Conservation (phyloP, 352 stramenopile species). For the Globisporangium lucens region DNA sequence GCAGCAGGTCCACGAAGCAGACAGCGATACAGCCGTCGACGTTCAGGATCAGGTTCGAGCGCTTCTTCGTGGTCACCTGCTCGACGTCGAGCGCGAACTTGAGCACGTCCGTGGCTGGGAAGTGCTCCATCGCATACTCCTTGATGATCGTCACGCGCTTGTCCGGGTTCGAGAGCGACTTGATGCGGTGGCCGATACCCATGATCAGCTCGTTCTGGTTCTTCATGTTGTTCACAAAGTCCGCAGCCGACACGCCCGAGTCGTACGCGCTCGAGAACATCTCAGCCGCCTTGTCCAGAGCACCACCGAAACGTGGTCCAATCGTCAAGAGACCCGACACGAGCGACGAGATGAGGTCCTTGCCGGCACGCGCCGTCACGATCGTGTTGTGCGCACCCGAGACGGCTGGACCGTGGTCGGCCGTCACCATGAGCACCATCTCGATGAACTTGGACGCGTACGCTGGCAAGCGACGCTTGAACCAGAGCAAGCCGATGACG, state of each 20-base stretch:
- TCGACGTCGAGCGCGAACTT: constrained; percentile 96
- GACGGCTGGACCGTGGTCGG: constrained; percentile 95
- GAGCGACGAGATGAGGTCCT: constrained; percentile 96
- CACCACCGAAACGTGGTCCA: constrained; percentile 94
- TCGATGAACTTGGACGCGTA: constrained; percentile 96
- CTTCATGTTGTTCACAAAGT: constrained; percentile 95
- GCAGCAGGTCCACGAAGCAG: constrained; percentile 96
- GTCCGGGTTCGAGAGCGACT: constrained; percentile 94
- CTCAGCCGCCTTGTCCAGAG: constrained; percentile 91
- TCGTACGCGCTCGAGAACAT: constrained; percentile 93
- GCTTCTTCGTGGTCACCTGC: constrained; percentile 97
- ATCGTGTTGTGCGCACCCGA: constrained; percentile 97
- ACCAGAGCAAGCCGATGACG: constrained; percentile 95
- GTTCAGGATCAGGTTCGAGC: constrained; percentile 97
- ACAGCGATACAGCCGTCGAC: constrained; percentile 96
- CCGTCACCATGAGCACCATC: constrained; percentile 97
- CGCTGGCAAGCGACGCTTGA: constrained; percentile 87
- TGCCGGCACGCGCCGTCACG: constrained; percentile 91
- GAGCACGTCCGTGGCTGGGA: constrained; percentile 92
- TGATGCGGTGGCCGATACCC: constrained; percentile 97
- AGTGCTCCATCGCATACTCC: constrained; percentile 93
- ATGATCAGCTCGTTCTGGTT: constrained; percentile 96
- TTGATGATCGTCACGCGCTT: constrained; percentile 97
- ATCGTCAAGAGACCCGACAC: constrained; percentile 96
- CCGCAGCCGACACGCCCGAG: constrained; percentile 76